Evolutionary conservation across 2,329 filamentous ascomycete species (phyloP).

Genomic region (Blumeria graminis): DNA sequence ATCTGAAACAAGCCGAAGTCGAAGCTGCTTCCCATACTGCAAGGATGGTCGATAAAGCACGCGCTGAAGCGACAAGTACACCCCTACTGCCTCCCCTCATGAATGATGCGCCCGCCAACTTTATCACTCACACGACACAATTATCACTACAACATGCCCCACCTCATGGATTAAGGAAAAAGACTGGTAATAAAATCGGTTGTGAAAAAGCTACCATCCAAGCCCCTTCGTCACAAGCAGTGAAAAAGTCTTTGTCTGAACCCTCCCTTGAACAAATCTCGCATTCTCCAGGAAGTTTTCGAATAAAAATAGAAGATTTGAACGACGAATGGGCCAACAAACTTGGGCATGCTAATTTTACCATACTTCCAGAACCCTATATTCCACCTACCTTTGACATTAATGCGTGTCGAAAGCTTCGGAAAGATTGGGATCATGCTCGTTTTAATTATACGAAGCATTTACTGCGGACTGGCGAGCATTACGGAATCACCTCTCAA

Average conservation of each 20-base stretch:
- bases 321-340: constrained; percentile 64
- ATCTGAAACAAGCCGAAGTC: constrained; percentile 22
- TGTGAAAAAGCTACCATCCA: constrained; percentile 28
- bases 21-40: constrained; percentile 28
- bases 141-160: constrained; percentile 76
- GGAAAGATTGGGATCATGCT: constrained; percentile 61
- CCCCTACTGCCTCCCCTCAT: constrained; percentile 68
- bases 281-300: constrained; percentile 31
- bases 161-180: constrained; percentile 17
- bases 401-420: constrained; percentile 34
- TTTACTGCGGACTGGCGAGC: constrained; percentile 64
- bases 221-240: constrained; percentile 53
- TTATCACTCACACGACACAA: constrained; percentile 31
- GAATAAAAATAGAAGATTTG: constrained; percentile 42
- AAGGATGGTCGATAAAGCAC: constrained; percentile 24
- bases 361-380: constrained; percentile 63
- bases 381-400: constrained; percentile 33
- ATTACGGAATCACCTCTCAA: constrained; percentile 75
- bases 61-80: constrained; percentile 48
- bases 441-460: constrained; percentile 76
- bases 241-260: constrained; percentile 42
- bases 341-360: constrained; percentile 85
- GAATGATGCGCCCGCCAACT: constrained; percentile 22
- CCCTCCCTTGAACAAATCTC: constrained; percentile 22
- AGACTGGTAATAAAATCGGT: no score